Conservation (phyloP, 768 basidiomycete genomes). For the Mycena kentingensis region DNA sequence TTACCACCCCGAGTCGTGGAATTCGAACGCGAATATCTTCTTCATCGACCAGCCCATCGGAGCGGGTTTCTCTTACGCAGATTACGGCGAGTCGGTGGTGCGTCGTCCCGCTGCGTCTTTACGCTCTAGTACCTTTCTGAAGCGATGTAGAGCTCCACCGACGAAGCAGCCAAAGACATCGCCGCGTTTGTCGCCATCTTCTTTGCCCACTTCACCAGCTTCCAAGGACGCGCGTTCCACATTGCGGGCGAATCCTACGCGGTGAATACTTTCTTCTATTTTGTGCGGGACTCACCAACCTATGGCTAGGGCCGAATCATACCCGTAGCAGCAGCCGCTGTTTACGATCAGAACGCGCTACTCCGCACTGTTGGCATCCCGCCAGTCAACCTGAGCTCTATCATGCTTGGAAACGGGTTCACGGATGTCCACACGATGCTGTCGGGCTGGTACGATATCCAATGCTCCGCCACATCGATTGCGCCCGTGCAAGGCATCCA, state of each 20-base stretch:
- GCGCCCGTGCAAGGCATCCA: slow-evolving; percentile 39
- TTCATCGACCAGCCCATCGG: slow-evolving; percentile 50
- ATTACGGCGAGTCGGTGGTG: slow-evolving; percentile 29
- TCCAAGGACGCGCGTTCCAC: slow-evolving; percentile 51
- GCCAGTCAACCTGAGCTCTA: slow-evolving; percentile 51
- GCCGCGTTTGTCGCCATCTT: slow-evolving; percentile 56
- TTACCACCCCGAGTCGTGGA: slow-evolving; percentile 50
- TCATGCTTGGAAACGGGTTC: slow-evolving; percentile 53
- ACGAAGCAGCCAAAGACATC: slow-evolving; percentile 53
- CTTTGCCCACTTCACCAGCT: slow-evolving; percentile 54
- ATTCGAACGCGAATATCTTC: slow-evolving; percentile 43
- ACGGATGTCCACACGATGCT: slow-evolving; percentile 32
- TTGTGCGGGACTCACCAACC: neutral
- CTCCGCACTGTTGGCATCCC: slow-evolving; percentile 44
- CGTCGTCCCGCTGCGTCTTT: no score
- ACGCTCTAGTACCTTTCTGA: neutral
- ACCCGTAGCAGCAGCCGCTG: slow-evolving; percentile 49
- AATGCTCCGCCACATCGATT: slow-evolving; percentile 37
- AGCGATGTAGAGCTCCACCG: slow-evolving; percentile 42
- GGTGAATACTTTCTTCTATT: slow-evolving; percentile 31
- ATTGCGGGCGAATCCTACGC: slow-evolving; percentile 55
- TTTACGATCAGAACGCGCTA: slow-evolving; percentile 49
- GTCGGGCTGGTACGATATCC: slow-evolving; percentile 34
- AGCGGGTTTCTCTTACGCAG: slow-evolving; percentile 49
- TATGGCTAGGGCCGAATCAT: slow-evolving; percentile 54